A percentile compares a stretch with the other conserved stretches of the same genome.
Conservation (phyloP, 1,284 basidiomycete genomes). For the Afroboletus lepidellus region DNA sequence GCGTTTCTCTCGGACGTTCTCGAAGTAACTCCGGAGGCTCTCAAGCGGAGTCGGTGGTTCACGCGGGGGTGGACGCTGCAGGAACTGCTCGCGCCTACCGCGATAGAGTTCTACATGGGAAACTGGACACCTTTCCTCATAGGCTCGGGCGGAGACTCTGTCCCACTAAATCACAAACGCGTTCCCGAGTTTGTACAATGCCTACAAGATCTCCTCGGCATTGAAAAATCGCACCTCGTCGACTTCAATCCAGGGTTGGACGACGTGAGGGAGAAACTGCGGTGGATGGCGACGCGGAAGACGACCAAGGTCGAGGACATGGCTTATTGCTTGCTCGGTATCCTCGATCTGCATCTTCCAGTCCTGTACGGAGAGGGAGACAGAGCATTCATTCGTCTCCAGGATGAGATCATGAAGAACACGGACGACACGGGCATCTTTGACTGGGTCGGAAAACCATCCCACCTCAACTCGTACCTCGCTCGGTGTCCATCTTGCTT, state of each 20-base stretch:
- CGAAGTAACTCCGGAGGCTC: constrained; percentile 10
- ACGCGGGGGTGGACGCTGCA: constrained; percentile 29
- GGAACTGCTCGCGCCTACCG: constrained; percentile 25
- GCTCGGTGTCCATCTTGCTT: constrained; percentile 26
- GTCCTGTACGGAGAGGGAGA: constrained; percentile 27
- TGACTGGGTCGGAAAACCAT: constrained; percentile 28
- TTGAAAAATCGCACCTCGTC: constrained; percentile 19
- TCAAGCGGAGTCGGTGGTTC: constrained; percentile 25
- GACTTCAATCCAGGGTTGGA: constrained; percentile 24
- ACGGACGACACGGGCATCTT: constrained; percentile 27
- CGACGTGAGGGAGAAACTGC: constrained; percentile 22
- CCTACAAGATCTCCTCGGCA: constrained; percentile 16
- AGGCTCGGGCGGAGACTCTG: neutral
- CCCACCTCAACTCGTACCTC: constrained; percentile 27
- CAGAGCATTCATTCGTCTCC: constrained; percentile 26
- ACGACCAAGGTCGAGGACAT: constrained; percentile 28
- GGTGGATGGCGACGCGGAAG: constrained; percentile 22
- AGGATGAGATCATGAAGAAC: constrained; percentile 32
- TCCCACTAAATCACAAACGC: constrained; percentile 19
- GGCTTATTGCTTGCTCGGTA: constrained; percentile 31
- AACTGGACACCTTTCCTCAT: constrained; percentile 25
- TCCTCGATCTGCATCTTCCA: constrained; percentile 25
- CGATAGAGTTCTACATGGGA: constrained; percentile 24
- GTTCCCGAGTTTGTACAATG: constrained; percentile 18
- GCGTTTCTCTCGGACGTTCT: constrained; percentile 27